phyloP scores from a whole-genome alignment of 306 rosid species.

The Crotalaria pallida region DNA sequence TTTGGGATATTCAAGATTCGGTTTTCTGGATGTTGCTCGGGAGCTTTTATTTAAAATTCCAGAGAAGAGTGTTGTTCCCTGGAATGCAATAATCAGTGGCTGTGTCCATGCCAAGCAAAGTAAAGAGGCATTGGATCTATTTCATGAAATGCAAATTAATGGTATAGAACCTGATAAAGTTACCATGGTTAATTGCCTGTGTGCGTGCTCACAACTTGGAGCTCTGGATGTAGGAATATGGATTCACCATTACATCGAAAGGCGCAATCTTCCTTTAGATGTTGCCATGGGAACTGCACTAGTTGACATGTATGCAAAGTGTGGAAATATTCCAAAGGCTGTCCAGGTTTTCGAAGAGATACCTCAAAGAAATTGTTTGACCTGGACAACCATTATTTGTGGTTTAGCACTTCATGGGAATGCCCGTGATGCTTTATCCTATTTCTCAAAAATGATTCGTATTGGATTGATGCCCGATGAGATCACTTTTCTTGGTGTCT shows the following conservation, averaged over 20 bases:
- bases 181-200: conserved; percentile 58
- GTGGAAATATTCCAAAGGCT: conserved; percentile 71
- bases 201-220: conserved; percentile 85
- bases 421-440: conserved; percentile 49
- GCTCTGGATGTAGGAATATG: conserved; percentile 78
- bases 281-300: conserved; percentile 77
- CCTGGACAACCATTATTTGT: conserved; percentile 82
- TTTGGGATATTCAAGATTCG: conserved; percentile 67
- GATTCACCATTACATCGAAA: conserved; percentile 67
- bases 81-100: conserved; percentile 85
- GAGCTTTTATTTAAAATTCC: conserved; percentile 54
- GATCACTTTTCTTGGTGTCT: conserved; percentile 74
- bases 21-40: conserved; percentile 53
- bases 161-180: conserved; percentile 58
- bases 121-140: conserved; percentile 69
- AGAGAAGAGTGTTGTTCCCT: conserved; percentile 62
- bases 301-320: conserved; percentile 81
- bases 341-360: conserved; percentile 58
- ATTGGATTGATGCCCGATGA: conserved; percentile 68
- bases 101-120: conserved; percentile 64
- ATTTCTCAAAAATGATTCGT: conserved; percentile 60
- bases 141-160: conserved; percentile 74
- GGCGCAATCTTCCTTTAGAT: conserved; percentile 33
- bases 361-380: conserved; percentile 64
- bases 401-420: conserved; percentile 75